These are phyloP conservation scores for Parascedosporium putredinis DNA, from an alignment of 2,329 filamentous ascomycete genomes.

Conservation along the genomic window DNA sequence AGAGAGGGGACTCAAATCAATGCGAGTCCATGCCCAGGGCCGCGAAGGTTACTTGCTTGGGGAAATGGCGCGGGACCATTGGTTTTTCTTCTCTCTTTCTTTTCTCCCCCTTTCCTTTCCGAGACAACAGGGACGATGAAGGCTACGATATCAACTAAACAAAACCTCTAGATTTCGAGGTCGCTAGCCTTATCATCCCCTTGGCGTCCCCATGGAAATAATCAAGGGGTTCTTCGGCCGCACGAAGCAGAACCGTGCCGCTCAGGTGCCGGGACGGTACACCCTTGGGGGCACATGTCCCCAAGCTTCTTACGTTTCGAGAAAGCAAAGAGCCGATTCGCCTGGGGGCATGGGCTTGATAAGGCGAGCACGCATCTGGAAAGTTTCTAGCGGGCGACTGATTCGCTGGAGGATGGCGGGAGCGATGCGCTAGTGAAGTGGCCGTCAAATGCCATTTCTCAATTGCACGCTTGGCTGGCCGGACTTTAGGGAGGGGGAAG, in stretches of 20 bases:
- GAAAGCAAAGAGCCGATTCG: not conserved
- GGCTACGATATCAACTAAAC: too few species aligned
- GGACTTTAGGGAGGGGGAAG: too few species aligned
- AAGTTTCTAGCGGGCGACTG: not conserved
- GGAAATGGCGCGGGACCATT: too few species aligned
- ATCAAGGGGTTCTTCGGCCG: not conserved
- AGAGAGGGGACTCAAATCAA: too few species aligned
- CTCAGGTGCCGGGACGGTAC: not conserved
- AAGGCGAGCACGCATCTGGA: not conserved
- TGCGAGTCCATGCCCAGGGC: too few species aligned
- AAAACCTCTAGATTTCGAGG: too few species aligned
- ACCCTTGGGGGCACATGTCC: not conserved
- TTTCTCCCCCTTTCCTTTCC: too few species aligned
- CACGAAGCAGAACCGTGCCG: not conserved
- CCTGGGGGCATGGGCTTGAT: not conserved
- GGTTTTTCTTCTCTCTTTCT: too few species aligned
- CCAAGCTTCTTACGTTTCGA: not conserved
- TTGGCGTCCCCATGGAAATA: too few species aligned
- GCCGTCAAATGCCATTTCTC: not conserved
- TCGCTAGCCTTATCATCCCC: too few species aligned
- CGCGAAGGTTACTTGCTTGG: too few species aligned
- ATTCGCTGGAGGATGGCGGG: not conserved
- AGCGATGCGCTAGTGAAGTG: not conserved
- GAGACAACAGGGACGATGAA: too few species aligned
- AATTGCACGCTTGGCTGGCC: not conserved